These are phyloP conservation scores for Canavalia ensiformis DNA, from an alignment of 306 rosid genomes.

Conservation along the genomic window DNA sequence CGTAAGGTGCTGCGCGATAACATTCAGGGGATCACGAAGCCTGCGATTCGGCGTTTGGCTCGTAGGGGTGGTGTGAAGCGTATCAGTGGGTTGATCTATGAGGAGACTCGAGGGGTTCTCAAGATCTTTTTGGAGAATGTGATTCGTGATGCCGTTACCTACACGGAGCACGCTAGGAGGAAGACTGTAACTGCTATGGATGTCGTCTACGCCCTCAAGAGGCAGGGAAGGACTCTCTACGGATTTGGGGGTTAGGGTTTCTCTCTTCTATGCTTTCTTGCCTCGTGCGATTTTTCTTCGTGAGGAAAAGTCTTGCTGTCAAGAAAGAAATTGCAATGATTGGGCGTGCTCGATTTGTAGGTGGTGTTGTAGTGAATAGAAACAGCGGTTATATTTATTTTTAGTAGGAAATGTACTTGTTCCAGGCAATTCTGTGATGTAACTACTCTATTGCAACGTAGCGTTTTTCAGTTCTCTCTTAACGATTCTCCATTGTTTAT, in stretches of 20 bases:
- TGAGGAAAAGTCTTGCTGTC: constrained; percentile 70
- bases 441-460: constrained; percentile 10
- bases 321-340: constrained; percentile 51
- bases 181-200: constrained; percentile 84
- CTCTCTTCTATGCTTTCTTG: neutral
- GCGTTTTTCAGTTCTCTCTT: neutral
- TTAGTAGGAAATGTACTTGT: neutral
- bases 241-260: constrained; percentile 76
- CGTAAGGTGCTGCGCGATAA: constrained; percentile 74
- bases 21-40: constrained; percentile 78
- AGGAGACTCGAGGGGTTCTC: constrained; percentile 75
- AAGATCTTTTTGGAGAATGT: constrained; percentile 80
- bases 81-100: constrained; percentile 75
- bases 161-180: constrained; percentile 74
- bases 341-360: neutral
- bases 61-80: constrained; percentile 80
- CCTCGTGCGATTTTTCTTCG: neutral
- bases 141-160: constrained; percentile 78
- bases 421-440: neutral
- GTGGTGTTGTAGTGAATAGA: neutral
- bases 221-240: constrained; percentile 79
- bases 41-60: constrained; percentile 73
- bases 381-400: too few species aligned
- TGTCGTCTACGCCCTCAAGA: constrained; percentile 72
- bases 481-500: neutral